phyloP scores from a whole-genome alignment of 2,329 filamentous ascomycete genomes.

The Phialophora verrucosa region DNA sequence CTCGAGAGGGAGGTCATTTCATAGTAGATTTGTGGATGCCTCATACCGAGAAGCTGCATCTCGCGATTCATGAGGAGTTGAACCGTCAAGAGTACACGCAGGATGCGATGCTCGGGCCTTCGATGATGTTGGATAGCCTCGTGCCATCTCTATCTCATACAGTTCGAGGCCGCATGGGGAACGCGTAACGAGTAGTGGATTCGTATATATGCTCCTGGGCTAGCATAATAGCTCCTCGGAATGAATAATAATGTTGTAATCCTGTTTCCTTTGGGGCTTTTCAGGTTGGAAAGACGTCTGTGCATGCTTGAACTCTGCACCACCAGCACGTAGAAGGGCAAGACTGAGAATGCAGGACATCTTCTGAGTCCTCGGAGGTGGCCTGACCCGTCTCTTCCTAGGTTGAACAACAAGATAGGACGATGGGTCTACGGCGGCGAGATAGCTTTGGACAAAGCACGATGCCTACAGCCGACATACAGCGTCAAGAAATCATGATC shows the following conservation, averaged over 20 bases:
- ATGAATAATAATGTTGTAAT: constrained; percentile 2
- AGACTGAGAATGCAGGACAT: too few relatives aligned
- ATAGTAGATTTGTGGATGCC: constrained; percentile 22
- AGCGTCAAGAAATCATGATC: too few relatives aligned
- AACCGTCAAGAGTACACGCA: neutral
- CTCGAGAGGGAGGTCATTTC: constrained; percentile 22
- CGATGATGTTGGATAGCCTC: neutral
- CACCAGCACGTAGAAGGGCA: too few relatives aligned
- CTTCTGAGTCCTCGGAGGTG: too few relatives aligned
- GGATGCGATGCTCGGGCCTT: neutral
- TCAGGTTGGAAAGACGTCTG: neutral
- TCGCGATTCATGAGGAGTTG: constrained; percentile 9
- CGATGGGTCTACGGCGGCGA: too few relatives aligned
- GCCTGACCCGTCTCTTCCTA: too few relatives aligned
- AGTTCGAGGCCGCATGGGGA: neutral
- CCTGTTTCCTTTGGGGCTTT: neutral
- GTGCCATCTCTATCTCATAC: neutral
- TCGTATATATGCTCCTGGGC: neutral
- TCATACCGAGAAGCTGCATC: constrained; percentile 20
- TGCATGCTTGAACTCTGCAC: neutral
- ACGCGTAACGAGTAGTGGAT: neutral
- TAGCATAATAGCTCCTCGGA: neutral
- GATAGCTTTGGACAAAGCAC: too few relatives aligned
- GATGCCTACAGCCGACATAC: too few relatives aligned
- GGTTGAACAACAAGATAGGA: too few relatives aligned